Conservation (phyloP, 805 yeast species). For the Priceomyces haplophilus region DNA sequence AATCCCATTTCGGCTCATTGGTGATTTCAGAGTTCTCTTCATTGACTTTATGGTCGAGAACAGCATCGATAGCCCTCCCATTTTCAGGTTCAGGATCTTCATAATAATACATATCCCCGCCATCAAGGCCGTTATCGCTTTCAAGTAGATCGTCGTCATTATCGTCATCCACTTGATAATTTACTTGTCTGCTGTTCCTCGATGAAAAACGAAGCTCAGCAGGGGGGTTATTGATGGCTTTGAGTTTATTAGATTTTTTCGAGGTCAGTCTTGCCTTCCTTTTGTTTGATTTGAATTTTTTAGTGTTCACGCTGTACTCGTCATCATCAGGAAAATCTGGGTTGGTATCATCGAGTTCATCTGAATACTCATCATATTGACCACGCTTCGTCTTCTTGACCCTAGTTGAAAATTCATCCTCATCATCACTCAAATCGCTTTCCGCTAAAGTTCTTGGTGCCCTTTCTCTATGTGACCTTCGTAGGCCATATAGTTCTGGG, state of each 20-base stretch:
- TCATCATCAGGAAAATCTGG: conserved; percentile 20
- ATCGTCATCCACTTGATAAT: conserved; percentile 71
- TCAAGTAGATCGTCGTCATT: conserved; percentile 56
- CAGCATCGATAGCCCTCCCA: conserved; percentile 35
- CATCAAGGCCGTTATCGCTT: conserved; percentile 32
- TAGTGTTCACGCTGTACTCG: conserved; percentile 12
- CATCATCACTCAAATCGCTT: conserved; percentile 36
- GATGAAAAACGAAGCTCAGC: conserved; percentile 72
- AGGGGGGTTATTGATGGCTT: conserved; percentile 5
- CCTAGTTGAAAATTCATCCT: conserved; percentile 21
- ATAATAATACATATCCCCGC: conserved; percentile 31
- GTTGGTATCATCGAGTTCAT: conserved; percentile 10
- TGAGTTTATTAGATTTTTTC: conserved; percentile 14
- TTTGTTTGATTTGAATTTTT: conserved; percentile 18
- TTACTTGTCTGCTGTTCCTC: conserved; percentile 64
- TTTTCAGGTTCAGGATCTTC: conserved; percentile 29
- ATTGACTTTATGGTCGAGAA: conserved; percentile 39
- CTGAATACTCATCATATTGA: conserved; percentile 19
- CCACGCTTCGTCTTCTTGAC: conserved; percentile 20
- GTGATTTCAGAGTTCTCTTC: conserved; percentile 39
- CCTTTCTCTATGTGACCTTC: conserved; percentile 70
- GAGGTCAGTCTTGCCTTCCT: conserved; percentile 35
- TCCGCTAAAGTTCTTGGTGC: conserved; percentile 33
- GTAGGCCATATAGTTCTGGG: conserved; percentile 80
- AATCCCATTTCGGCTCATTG: conserved; percentile 56